Evolutionary conservation across 2,329 filamentous ascomycete genomes (phyloP).

Genomic region (Fusarium longipes): DNA sequence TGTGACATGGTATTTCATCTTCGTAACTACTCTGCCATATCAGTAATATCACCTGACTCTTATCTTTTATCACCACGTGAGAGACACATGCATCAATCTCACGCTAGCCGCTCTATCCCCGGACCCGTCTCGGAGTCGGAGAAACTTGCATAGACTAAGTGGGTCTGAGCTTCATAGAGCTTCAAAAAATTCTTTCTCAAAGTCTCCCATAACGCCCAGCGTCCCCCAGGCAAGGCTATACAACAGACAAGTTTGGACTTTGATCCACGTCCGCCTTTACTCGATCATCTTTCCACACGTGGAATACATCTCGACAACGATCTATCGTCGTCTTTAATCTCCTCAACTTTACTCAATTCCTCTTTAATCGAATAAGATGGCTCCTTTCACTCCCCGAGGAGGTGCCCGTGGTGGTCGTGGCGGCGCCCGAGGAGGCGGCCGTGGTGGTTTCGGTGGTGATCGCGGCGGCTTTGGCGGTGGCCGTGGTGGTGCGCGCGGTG

Average conservation of each 20-base stretch:
- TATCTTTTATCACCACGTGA: constrained; percentile 40
- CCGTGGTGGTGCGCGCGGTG: constrained; percentile 45
- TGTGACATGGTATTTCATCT: not conserved
- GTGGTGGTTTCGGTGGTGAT: constrained; percentile 52
- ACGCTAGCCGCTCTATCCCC: constrained; percentile 21
- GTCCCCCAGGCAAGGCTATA: constrained; percentile 47
- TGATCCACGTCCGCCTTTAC: constrained; percentile 46
- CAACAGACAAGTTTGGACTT: constrained; percentile 48
- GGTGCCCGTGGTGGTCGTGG: constrained; percentile 50
- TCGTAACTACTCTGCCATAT: not conserved
- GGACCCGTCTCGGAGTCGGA: constrained; percentile 40
- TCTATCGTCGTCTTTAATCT: constrained; percentile 32
- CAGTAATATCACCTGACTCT: constrained; percentile 41
- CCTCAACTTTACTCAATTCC: constrained; percentile 43
- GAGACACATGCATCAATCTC: not conserved
- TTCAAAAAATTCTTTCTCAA: constrained; percentile 55
- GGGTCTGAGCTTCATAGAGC: constrained; percentile 48
- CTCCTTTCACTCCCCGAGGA: constrained; percentile 49
- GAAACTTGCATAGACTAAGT: constrained; percentile 40
- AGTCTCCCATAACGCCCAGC: constrained; percentile 43
- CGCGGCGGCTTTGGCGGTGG: constrained; percentile 50
- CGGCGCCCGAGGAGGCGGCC: constrained; percentile 51
- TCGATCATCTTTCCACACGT: constrained; percentile 35
- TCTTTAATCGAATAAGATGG: constrained; percentile 47
- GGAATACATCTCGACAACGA: constrained; percentile 32